Percentiles rank a stretch among this genome's conserved stretches.
phyloP scores from a whole-genome alignment of 208 protist species.

The Endotrypanum monterogeii region DNA sequence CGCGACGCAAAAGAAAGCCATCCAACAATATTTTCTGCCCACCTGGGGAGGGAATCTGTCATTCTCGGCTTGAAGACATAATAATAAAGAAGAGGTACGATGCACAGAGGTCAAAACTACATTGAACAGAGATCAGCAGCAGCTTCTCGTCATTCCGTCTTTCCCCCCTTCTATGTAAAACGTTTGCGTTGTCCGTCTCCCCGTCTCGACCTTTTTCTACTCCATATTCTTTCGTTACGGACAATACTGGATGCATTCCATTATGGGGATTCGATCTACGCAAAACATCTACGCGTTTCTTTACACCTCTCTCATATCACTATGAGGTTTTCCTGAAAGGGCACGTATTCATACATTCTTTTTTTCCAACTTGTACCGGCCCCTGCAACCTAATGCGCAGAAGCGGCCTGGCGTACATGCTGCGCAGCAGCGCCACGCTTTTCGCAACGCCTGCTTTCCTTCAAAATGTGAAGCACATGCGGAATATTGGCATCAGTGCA shows the following conservation, averaged over 20 bases:
- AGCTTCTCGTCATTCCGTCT: neutral
- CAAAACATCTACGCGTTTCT: neutral
- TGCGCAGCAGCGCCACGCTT: constrained; percentile 35
- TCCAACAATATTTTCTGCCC: neutral
- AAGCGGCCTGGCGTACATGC: constrained; percentile 29
- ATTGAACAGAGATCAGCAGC: neutral
- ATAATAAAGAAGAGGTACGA: neutral
- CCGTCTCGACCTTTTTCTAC: neutral
- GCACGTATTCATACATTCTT: neutral
- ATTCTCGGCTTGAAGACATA: too few relatives aligned
- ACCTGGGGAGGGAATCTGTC: neutral
- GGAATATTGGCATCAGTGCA: constrained; percentile 98
- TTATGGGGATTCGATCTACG: neutral
- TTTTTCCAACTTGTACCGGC: neutral
- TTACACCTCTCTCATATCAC: neutral
- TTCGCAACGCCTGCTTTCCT: constrained; percentile 77
- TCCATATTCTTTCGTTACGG: neutral
- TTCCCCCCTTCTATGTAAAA: neutral
- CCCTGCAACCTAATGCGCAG: constrained; percentile 39
- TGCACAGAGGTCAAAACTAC: neutral
- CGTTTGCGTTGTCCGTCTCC: neutral
- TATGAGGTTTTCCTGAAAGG: neutral
- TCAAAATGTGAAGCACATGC: constrained; percentile 66
- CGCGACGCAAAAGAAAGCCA: neutral
- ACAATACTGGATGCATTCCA: neutral